phyloP scores from a whole-genome alignment of 257 asterid species.

The Jaltomata sinuosa region DNA sequence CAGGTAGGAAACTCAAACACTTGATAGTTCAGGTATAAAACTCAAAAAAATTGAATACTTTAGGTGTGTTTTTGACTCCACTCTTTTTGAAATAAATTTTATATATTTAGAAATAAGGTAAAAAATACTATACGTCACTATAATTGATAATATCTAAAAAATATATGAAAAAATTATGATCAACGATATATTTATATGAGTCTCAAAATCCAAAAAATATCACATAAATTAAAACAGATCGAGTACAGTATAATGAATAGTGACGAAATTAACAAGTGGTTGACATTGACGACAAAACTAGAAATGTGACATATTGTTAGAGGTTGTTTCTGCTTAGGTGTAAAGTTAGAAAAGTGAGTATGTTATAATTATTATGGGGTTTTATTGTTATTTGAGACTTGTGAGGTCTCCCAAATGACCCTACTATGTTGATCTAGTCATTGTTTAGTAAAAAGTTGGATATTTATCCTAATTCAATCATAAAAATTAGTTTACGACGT shows the following conservation, averaged over 20 bases:
- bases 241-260: background rate
- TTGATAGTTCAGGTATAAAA: no score
- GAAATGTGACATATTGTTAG: background rate
- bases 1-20: no score
- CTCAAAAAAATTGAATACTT: no score
- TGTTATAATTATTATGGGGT: background rate
- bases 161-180: no score
- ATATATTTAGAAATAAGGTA: no score
- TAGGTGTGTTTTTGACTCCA: no score
- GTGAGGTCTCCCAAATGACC: conserved; percentile 8
- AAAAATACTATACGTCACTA: no score
- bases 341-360: conserved; percentile 13
- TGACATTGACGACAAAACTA: conserved; percentile 16
- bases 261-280: background rate
- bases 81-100: no score
- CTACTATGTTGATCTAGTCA: background rate
- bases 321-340: conserved; percentile 9
- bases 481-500: background rate
- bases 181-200: no score
- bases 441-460: background rate
- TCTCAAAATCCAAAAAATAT: no score
- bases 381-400: background rate
- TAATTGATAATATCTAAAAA: no score
- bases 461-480: background rate
- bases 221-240: no score